A percentile compares a stretch with the other conserved stretches of the same genome.
Conservation (phyloP, 257 asterid genomes). For the Lycium barbarum region DNA sequence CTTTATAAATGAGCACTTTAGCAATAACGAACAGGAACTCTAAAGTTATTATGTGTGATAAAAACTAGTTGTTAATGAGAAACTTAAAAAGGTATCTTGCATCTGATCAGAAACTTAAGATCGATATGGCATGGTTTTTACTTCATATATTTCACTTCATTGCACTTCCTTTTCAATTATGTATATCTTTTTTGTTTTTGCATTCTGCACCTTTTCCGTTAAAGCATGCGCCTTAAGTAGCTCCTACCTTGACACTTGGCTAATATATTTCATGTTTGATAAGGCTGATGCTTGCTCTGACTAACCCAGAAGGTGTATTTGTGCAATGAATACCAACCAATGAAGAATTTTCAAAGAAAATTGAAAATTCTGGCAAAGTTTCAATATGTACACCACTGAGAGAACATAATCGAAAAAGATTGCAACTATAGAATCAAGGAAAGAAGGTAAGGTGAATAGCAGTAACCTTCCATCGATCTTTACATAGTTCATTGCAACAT, state of each 20-base stretch:
- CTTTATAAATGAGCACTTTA: neutral
- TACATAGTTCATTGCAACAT: conserved; percentile 89
- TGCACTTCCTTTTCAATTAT: conserved; percentile 6
- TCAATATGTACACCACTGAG: conserved; percentile 2
- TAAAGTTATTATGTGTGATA: neutral
- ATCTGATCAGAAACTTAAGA: conserved; percentile 22
- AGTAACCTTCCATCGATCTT: conserved; percentile 78
- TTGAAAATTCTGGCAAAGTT: conserved; percentile 16
- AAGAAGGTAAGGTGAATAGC: conserved; percentile 28
- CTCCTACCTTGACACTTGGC: conserved; percentile 4
- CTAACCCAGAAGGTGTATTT: conserved; percentile 2
- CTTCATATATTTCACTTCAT: conserved; percentile 20
- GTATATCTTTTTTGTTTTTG: neutral
- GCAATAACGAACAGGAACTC: conserved; percentile 1
- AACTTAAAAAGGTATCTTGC: conserved; percentile 11
- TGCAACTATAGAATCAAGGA: conserved; percentile 17
- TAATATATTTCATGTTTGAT: neutral
- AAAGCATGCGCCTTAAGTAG: neutral
- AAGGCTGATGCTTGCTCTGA: conserved; percentile 4
- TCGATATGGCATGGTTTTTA: neutral
- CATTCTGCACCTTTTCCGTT: neutral
- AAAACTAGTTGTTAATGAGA: neutral
- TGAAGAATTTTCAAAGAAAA: conserved; percentile 11
- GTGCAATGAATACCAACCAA: conserved; percentile 8
- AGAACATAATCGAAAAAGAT: conserved; percentile 8